These are phyloP conservation scores for Thyridium curvatum DNA, from an alignment of 2,329 filamentous ascomycete species.

Conservation along the genomic window DNA sequence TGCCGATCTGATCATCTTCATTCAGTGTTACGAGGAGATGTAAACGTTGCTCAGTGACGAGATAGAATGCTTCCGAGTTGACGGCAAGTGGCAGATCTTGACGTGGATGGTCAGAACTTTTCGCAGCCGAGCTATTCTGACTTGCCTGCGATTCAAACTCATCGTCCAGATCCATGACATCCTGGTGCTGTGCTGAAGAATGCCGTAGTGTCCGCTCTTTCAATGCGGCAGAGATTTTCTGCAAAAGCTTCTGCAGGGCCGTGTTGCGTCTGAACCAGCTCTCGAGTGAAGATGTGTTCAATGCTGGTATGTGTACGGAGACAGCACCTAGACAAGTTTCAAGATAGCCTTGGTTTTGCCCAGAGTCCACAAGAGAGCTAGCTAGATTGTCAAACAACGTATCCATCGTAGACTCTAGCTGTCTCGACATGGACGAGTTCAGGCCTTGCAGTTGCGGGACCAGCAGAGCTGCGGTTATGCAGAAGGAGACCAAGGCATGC, in stretches of 20 bases:
- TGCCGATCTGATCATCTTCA: slow-evolving; percentile 37
- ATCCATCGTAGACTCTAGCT: slow-evolving; percentile 37
- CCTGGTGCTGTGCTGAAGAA: slow-evolving; percentile 29
- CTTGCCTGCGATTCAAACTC: slow-evolving; percentile 57
- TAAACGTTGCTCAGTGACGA: slow-evolving; percentile 39
- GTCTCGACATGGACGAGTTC: slow-evolving; percentile 40
- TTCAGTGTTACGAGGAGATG: slow-evolving; percentile 35
- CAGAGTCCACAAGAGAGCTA: slow-evolving; percentile 30
- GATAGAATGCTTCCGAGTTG: slow-evolving; percentile 39
- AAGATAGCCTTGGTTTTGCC: slow-evolving; percentile 38
- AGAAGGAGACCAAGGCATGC: slow-evolving; percentile 44
- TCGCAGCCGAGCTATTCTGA: slow-evolving; percentile 30
- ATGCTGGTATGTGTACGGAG: slow-evolving; percentile 38
- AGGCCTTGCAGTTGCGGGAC: slow-evolving; percentile 39
- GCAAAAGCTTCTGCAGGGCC: slow-evolving; percentile 36
- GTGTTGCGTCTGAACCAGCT: slow-evolving; percentile 29
- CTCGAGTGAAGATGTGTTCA: slow-evolving; percentile 29
- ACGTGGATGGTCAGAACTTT: slow-evolving; percentile 36
- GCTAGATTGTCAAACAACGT: slow-evolving; percentile 34
- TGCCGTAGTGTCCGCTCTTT: slow-evolving; percentile 23
- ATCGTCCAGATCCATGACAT: slow-evolving; percentile 62
- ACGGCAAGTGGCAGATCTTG: slow-evolving; percentile 33
- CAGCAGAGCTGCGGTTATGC: slow-evolving; percentile 37
- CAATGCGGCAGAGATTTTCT: slow-evolving; percentile 27
- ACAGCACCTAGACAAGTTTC: slow-evolving; percentile 39